phyloP scores from a whole-genome alignment of 2,329 filamentous ascomycete genomes.

The Sordariomycetes sp. region DNA sequence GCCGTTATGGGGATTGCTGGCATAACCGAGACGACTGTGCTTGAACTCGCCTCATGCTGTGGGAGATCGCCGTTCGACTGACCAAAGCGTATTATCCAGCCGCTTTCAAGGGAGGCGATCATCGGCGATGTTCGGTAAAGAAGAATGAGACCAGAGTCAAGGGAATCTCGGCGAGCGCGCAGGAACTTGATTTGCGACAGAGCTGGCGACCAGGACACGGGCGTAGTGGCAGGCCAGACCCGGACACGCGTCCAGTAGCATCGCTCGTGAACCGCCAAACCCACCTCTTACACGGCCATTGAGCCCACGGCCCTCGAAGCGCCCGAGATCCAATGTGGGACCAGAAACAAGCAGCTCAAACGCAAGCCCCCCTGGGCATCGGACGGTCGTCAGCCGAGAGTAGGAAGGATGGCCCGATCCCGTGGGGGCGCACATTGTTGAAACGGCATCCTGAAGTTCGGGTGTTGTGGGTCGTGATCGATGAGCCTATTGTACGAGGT shows the following conservation, averaged over 20 bases:
- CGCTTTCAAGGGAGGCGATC: not conserved
- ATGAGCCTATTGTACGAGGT: not conserved
- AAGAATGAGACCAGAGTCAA: not conserved
- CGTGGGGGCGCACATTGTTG: not conserved
- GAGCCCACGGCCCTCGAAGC: not conserved
- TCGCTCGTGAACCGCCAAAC: not conserved
- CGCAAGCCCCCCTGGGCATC: not conserved
- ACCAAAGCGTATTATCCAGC: not conserved
- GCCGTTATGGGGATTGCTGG: not conserved
- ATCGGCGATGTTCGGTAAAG: not conserved
- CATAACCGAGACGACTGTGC: conserved; percentile 2
- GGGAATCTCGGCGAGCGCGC: not conserved
- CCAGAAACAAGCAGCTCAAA: not conserved
- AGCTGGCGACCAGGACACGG: too few relatives aligned
- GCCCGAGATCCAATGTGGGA: not conserved
- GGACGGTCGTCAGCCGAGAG: conserved; percentile 4
- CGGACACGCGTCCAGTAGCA: not conserved
- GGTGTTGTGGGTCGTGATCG: not conserved
- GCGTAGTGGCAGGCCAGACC: not conserved
- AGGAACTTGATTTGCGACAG: too few relatives aligned
- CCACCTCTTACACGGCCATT: not conserved
- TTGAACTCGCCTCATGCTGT: not conserved
- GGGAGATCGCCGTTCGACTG: not conserved
- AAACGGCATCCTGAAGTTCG: not conserved
- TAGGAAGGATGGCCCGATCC: not conserved